Evolutionary conservation across 2,329 filamentous ascomycete genomes (phyloP), one percentile per base, ranked within the genome.

Genomic region (Phialophora verrucosa): DNA sequence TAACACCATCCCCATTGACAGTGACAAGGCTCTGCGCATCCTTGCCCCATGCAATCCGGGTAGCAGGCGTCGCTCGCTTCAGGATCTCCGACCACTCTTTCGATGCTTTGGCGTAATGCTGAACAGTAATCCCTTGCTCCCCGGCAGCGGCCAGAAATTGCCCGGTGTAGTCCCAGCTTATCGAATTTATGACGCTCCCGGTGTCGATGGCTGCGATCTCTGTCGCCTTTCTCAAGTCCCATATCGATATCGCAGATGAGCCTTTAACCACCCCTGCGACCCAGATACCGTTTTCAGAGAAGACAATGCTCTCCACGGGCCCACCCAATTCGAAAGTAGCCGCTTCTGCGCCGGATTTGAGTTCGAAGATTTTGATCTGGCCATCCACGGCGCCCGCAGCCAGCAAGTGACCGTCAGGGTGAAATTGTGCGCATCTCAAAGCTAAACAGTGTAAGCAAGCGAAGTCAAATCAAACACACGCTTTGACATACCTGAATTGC

Each of bases 271-370:
- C 89, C 4, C 92, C 91, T 1, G 94, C 94, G 70, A 99, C 89
- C 92, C 93, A 98, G 74, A 91, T 97, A 27, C 95, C 95, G 73
- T 99, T 99, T 78, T 99, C 95, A 0, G 93, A 97, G 80, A 99
- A 99, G 65, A 86, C 84, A 49, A 99, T 81, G 11, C 88, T 87
- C 73, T 91, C 87, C 2, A 97, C 85, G 0, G 93, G 88, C 0
- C 88, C 87, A 20, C 42, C 56, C 67, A 83, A 78, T 7, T 83
- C 82, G 78, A 96, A 97, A 63, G 87, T 88, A 31, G 92, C 92
- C 31, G 92, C 91, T 71, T 88, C 85, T 67, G 89, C 86, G 44
- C 93, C 90, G 0, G 87, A 91, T 78, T 91, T 93, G 72, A 93
- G 90, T 78, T 97, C 91, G 80, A 91, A 98, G 61, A 99, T 86